These are phyloP conservation scores for Trichoderma arundinaceum DNA, from an alignment of 2,329 filamentous ascomycete species.

Conservation along the genomic window DNA sequence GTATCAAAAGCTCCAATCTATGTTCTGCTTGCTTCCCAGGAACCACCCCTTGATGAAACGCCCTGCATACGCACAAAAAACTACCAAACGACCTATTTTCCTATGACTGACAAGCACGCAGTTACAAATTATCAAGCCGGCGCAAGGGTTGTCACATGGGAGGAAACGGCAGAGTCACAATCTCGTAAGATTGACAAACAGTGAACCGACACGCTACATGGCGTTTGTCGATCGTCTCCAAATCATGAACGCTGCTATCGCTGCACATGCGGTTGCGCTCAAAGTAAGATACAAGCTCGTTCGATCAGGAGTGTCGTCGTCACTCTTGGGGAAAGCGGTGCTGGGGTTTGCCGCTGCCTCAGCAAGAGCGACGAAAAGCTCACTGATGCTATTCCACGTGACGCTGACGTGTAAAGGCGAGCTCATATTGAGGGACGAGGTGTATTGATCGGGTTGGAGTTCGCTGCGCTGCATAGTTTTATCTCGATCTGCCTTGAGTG, in stretches of 20 bases:
- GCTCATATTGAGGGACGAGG: slow-evolving; percentile 81
- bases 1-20: slow-evolving; percentile 28
- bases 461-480: slow-evolving; percentile 96
- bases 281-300: slow-evolving; percentile 86
- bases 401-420: slow-evolving; percentile 93
- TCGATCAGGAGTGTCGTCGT: slow-evolving; percentile 83
- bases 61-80: neutral
- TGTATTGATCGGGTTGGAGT: slow-evolving; percentile 90
- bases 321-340: slow-evolving; percentile 84
- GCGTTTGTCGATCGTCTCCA: slow-evolving; percentile 64
- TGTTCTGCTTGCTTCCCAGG: slow-evolving; percentile 7
- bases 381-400: slow-evolving; percentile 90
- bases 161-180: neutral
- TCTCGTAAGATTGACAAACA: neutral
- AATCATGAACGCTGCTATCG: slow-evolving; percentile 68
- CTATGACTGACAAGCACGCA: neutral
- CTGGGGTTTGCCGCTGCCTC: slow-evolving; percentile 91
- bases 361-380: slow-evolving; percentile 89
- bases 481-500: slow-evolving; percentile 92
- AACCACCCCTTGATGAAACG: slow-evolving; percentile 1
- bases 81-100: neutral
- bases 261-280: slow-evolving; percentile 71
- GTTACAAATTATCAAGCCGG: neutral
- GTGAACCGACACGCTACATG: slow-evolving; percentile 34
- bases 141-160: neutral